Conservation (phyloP, 108 stramenopile genomes). For the Skeletonema marinoi region DNA sequence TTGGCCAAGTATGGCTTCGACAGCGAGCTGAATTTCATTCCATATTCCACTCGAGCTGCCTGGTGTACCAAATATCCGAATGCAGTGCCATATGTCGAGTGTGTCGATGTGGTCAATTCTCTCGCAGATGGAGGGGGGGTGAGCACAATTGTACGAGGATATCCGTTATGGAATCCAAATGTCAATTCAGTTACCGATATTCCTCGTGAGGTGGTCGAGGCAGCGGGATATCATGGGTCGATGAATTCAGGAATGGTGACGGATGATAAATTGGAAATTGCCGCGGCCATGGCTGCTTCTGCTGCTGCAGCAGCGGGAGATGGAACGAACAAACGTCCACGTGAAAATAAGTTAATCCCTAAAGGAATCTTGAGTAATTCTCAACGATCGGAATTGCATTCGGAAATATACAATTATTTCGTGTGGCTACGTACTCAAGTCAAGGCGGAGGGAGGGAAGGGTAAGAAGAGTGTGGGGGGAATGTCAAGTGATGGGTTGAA, state of each 20-base stretch:
- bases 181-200: background rate
- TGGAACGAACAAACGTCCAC: background rate
- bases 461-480: background rate
- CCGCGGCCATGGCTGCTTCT: background rate
- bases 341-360: background rate
- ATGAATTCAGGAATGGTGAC: background rate
- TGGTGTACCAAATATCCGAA: slow-evolving; percentile 20
- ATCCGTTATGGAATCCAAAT: slow-evolving; percentile 9
- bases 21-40: background rate
- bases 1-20: slow-evolving; percentile 11
- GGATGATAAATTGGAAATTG: background rate
- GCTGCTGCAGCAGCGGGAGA: background rate
- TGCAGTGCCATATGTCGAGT: slow-evolving; percentile 10
- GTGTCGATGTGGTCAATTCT: background rate
- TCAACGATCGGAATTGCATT: slow-evolving; percentile 8
- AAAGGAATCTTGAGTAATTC: background rate
- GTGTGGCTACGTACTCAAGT: background rate
- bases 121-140: background rate
- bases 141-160: background rate
- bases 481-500: background rate
- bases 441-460: background rate
- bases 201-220: slow-evolving; percentile 18
- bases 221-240: background rate
- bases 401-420: slow-evolving; percentile 18
- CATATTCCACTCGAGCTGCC: slow-evolving; percentile 5